phyloP scores from a whole-genome alignment of 2,329 filamentous ascomycete genomes.

The Hyphodiscus sp. region DNA sequence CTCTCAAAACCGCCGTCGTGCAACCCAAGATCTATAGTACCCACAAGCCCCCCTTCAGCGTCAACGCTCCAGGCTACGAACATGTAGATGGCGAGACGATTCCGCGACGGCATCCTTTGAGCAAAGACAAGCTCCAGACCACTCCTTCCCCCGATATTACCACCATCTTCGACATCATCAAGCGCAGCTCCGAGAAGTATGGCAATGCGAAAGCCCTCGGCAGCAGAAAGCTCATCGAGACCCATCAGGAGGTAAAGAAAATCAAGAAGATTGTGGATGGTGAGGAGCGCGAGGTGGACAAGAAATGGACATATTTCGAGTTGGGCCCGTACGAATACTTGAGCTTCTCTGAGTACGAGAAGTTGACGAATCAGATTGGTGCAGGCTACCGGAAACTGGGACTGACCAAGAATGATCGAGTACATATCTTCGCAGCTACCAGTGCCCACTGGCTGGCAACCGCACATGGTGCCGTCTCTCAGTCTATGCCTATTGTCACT shows the following conservation, averaged over 20 bases:
- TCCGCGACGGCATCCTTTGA: conserved; percentile 52
- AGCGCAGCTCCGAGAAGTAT: conserved; percentile 56
- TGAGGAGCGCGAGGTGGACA: conserved; percentile 71
- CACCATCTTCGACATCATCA: conserved; percentile 54
- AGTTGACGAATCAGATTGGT: conserved; percentile 60
- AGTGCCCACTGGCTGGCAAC: conserved; percentile 69
- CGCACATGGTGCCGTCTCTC: conserved; percentile 71
- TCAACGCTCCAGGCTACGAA: conserved; percentile 52
- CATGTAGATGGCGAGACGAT: conserved; percentile 63
- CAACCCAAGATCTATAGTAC: conserved; percentile 21
- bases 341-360: conserved; percentile 72
- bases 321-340: conserved; percentile 72
- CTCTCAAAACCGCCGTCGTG: conserved; percentile 27
- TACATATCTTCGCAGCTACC: conserved; percentile 78
- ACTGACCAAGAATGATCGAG: conserved; percentile 57
- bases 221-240: conserved; percentile 66
- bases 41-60: conserved; percentile 50
- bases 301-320: conserved; percentile 86
- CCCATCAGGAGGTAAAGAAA: conserved; percentile 80
- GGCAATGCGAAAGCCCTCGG: conserved; percentile 62
- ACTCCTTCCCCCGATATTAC: conserved; percentile 42
- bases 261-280: conserved; percentile 84
- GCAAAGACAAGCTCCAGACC: conserved; percentile 50
- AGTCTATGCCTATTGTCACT: conserved; percentile 87
- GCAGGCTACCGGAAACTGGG: conserved; percentile 68